These are phyloP conservation scores for Cylindrotheca fusiformis DNA, from an alignment of 108 stramenopile genomes.

Conservation along the genomic window DNA sequence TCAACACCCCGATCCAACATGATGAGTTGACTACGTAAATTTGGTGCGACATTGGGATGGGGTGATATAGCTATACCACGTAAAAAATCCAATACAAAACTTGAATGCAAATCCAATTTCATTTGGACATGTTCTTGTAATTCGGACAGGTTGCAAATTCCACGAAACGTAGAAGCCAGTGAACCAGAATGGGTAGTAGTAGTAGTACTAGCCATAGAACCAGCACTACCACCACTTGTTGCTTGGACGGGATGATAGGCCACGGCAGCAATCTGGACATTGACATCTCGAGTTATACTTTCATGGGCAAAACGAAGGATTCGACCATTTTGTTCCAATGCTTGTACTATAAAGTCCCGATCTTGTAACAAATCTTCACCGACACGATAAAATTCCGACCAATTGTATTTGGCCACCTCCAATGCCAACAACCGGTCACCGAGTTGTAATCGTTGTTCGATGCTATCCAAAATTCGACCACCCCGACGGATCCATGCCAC, in stretches of 20 bases:
- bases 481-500: constrained; percentile 32
- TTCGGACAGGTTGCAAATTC: constrained; percentile 4
- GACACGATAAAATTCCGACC: constrained; percentile 26
- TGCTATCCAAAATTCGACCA: constrained; percentile 8
- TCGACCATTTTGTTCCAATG: constrained; percentile 26
- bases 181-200: not conserved
- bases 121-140: constrained; percentile 11
- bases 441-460: constrained; percentile 15
- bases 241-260: constrained; percentile 12
- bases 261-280: constrained; percentile 19
- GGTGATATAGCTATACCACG: constrained; percentile 29
- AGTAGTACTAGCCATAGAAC: not conserved
- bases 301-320: constrained; percentile 11
- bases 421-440: constrained; percentile 27
- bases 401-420: constrained; percentile 28
- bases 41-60: not conserved
- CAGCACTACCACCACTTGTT: not conserved
- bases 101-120: constrained; percentile 18
- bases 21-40: constrained; percentile 8
- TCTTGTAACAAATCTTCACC: constrained; percentile 16
- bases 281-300: constrained; percentile 8
- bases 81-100: constrained; percentile 28
- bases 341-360: constrained; percentile 24
- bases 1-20: constrained; percentile 39
- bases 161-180: not conserved